These are phyloP conservation scores for Scleroderma citrinum DNA, from an alignment of 768 basidiomycete genomes.

Conservation along the genomic window DNA sequence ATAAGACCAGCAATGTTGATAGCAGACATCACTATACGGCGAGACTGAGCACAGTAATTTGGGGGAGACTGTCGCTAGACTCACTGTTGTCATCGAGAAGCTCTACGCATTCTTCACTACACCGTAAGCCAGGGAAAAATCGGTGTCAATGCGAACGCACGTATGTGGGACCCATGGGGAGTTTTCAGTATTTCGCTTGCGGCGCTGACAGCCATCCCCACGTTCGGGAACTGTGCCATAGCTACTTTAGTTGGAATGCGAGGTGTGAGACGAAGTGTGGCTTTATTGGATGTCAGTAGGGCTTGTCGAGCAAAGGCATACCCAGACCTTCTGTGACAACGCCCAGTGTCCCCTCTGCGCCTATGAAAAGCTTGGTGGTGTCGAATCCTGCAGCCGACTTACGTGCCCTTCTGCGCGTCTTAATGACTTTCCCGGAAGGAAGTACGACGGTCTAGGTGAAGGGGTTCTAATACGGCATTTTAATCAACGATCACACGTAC, in stretches of 20 bases:
- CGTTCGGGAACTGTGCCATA: constrained; percentile 80
- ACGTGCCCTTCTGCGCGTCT: constrained; percentile 71
- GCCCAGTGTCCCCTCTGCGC: constrained; percentile 85
- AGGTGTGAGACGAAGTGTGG: constrained; percentile 78
- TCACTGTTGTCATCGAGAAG: constrained; percentile 72
- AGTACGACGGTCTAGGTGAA: constrained; percentile 71
- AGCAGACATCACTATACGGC: constrained; percentile 61
- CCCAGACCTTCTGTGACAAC: constrained; percentile 76
- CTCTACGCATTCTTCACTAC: constrained; percentile 72
- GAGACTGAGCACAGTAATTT: neutral
- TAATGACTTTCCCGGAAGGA: constrained; percentile 80
- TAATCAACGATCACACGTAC: constrained; percentile 34
- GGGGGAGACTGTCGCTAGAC: constrained; percentile 13
- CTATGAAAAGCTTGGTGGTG: constrained; percentile 81
- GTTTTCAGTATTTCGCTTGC: constrained; percentile 76
- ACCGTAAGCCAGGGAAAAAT: neutral
- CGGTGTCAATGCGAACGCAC: constrained; percentile 34
- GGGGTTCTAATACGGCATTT: constrained; percentile 14
- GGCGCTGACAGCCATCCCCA: constrained; percentile 70
- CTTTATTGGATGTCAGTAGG: constrained; percentile 31
- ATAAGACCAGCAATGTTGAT: constrained; percentile 63
- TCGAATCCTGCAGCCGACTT: constrained; percentile 90
- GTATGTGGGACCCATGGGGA: constrained; percentile 65
- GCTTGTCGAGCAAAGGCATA: neutral
- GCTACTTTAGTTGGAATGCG: constrained; percentile 79